These are phyloP conservation scores for Trichoderma sp. DNA, from an alignment of 2,329 filamentous ascomycete genomes.

Conservation along the genomic window DNA sequence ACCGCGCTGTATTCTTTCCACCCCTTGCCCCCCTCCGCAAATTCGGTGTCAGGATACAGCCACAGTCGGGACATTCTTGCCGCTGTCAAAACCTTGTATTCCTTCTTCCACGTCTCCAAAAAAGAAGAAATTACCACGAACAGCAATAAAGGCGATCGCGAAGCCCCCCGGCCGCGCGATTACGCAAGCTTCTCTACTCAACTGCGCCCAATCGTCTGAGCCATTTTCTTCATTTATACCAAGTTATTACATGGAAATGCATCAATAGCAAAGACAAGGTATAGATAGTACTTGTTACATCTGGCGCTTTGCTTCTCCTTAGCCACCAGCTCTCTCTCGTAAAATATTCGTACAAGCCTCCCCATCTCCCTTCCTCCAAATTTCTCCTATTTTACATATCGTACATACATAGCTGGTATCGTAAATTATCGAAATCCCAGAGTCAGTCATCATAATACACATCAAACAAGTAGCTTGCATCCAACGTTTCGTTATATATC, in stretches of 20 bases:
- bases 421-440: background rate
- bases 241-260: background rate
- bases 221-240: background rate
- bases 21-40: too few species aligned
- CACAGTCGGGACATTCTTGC: background rate
- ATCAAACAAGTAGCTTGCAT: background rate
- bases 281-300: background rate
- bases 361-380: background rate
- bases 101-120: background rate
- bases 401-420: constrained; percentile 1
- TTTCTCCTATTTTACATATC: background rate
- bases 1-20: too few species aligned
- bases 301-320: background rate
- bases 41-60: background rate
- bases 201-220: background rate
- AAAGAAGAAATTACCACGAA: background rate
- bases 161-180: background rate
- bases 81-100: background rate
- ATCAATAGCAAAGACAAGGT: background rate
- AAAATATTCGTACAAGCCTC: background rate
- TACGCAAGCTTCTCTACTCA: background rate
- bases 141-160: background rate
- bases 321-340: background rate
- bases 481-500: background rate
- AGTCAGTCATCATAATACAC: background rate